Evolutionary conservation across 176 grass and related monocot species (phyloP).

Genomic region (Cocos nucifera): DNA sequence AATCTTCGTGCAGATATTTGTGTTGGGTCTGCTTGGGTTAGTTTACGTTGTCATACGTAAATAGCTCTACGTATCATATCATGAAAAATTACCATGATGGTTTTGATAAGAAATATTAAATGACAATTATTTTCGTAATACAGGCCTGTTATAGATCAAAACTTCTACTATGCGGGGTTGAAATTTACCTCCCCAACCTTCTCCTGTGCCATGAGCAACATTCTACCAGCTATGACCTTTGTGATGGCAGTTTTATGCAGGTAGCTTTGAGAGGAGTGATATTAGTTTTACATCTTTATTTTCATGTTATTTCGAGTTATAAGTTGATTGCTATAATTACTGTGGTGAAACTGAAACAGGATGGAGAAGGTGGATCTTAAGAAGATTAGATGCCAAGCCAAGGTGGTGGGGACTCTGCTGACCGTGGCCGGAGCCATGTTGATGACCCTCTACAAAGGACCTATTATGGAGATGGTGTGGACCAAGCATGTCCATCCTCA

Average conservation of each 20-base stretch:
- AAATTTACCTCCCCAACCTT: constrained; percentile 94
- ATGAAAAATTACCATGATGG: not conserved
- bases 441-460: constrained; percentile 97
- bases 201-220: constrained; percentile 97
- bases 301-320: no score
- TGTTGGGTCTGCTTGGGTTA: constrained; percentile 77
- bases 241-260: constrained; percentile 89
- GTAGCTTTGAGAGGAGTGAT: constrained; percentile 12
- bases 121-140: not conserved
- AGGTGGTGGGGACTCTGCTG: constrained; percentile 79
- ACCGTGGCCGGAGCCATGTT: constrained; percentile 94
- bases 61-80: not conserved
- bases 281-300: no score
- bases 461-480: constrained; percentile 76
- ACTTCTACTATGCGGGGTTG: constrained; percentile 75
- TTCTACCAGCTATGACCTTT: constrained; percentile 95
- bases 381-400: constrained; percentile 82
- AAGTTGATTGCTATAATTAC: no score
- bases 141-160: constrained; percentile 92
- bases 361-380: constrained; percentile 93
- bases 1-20: constrained; percentile 83
- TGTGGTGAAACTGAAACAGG: constrained; percentile 23
- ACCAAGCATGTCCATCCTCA: constrained; percentile 23
- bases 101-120: no score
- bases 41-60: constrained; percentile 9